Conservation (phyloP, 257 asterid genomes). For the Plantago ovata region DNA sequence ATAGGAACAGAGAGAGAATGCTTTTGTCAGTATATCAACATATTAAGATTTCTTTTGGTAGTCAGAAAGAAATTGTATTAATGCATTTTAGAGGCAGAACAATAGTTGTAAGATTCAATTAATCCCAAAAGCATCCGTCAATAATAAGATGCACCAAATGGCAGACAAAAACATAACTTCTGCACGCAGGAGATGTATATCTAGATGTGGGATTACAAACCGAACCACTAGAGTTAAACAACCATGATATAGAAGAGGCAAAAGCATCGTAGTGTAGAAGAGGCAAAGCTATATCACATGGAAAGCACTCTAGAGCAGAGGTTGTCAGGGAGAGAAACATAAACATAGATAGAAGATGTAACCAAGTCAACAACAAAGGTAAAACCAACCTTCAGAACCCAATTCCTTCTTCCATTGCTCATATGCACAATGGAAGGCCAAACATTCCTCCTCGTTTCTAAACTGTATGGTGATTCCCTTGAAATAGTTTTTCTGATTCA, state of each 20-base stretch:
- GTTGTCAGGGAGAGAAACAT: neutral
- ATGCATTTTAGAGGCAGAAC: neutral
- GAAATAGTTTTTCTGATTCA: constrained; percentile 82
- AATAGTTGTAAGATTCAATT: neutral
- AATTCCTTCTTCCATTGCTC: constrained; percentile 88
- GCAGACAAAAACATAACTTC: neutral
- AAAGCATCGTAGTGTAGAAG: neutral
- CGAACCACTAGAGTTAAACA: neutral
- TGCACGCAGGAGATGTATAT: neutral
- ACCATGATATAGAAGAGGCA: constrained; percentile 11
- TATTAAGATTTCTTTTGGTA: no score
- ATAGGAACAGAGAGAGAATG: neutral
- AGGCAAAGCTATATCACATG: no score
- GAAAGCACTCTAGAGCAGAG: neutral
- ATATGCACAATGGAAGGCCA: constrained; percentile 88
- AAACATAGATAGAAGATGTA: constrained; percentile 5
- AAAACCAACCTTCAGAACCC: constrained; percentile 72
- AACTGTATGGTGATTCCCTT: constrained; percentile 85
- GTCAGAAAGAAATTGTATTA: neutral
- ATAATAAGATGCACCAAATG: neutral
- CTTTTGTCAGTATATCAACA: neutral
- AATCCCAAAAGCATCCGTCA: neutral
- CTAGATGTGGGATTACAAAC: constrained; percentile 10
- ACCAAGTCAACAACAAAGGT: constrained; percentile 20
- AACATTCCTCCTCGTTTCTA: constrained; percentile 86